Conservation (phyloP, 1,284 basidiomycete species). For the Ustilago hordei region DNA sequence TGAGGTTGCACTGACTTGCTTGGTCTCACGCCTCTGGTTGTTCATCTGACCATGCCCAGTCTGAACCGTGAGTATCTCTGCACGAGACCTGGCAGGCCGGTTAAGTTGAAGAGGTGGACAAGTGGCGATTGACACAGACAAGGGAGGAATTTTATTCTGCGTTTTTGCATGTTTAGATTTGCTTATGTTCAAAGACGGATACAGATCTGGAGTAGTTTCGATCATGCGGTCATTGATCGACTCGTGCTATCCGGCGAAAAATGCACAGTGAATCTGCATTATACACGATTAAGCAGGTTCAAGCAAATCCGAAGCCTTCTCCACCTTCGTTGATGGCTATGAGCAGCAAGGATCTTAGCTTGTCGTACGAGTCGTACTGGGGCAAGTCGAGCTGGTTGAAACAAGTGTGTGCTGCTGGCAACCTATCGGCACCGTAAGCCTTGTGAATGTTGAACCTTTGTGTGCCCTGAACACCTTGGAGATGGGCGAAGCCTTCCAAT, state of each 20-base stretch:
- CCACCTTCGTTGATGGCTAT: conserved; percentile 68
- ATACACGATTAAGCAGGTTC: not conserved
- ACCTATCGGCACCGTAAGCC: conserved; percentile 86
- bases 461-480: conserved; percentile 92
- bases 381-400: conserved; percentile 71
- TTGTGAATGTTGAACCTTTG: conserved; percentile 97
- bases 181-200: conserved; percentile 45
- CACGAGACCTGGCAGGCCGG: no score
- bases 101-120: not conserved
- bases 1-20: not conserved
- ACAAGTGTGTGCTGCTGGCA: conserved; percentile 91
- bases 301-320: conserved; percentile 69
- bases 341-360: conserved; percentile 46
- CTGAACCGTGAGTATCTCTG: conserved; percentile 29
- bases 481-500: conserved; percentile 88
- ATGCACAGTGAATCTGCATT: not conserved
- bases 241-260: conserved; percentile 19
- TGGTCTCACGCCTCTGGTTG: not conserved
- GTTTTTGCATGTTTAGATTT: conserved; percentile 19
- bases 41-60: conserved; percentile 9
- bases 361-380: conserved; percentile 68
- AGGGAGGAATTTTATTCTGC: not conserved
- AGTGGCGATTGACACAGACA: not conserved
- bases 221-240: conserved; percentile 45
- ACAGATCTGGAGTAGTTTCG: conserved; percentile 43